phyloP scores from a whole-genome alignment of 768 basidiomycete species.

The Naganishia antarctica region DNA sequence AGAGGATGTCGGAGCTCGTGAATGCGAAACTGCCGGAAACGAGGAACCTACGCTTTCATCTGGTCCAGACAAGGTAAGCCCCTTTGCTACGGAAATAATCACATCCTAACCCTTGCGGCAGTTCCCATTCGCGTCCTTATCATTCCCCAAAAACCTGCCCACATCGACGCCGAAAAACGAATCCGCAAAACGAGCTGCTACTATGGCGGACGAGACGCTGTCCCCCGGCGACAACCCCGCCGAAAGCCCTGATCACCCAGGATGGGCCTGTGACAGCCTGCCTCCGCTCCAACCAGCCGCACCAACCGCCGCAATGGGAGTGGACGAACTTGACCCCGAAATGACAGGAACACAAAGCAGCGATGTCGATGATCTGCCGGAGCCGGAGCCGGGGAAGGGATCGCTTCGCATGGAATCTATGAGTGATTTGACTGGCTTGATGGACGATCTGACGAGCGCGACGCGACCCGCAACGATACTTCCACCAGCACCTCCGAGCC shows the following conservation, averaged over 20 bases:
- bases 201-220: slow-evolving; percentile 1
- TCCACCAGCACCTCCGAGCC: not conserved
- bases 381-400: not conserved
- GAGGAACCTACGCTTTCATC: too few relatives aligned
- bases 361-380: not conserved
- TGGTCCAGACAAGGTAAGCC: too few relatives aligned
- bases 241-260: not conserved
- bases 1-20: not conserved
- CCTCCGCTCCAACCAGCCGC: not conserved
- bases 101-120: too few relatives aligned
- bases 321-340: too few relatives aligned
- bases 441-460: slow-evolving; percentile 3
- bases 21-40: too few relatives aligned
- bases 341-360: too few relatives aligned
- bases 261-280: not conserved
- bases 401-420: slow-evolving; percentile 1
- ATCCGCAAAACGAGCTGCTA: not conserved
- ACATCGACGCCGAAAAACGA: slow-evolving; percentile 1
- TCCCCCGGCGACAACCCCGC: not conserved
- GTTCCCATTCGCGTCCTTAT: not conserved
- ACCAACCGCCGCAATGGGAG: too few relatives aligned
- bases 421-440: slow-evolving; percentile 6
- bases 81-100: too few relatives aligned
- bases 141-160: not conserved
- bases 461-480: too few relatives aligned